Conservation (phyloP, 208 protist genomes). For the Naegleria gruberi region DNA sequence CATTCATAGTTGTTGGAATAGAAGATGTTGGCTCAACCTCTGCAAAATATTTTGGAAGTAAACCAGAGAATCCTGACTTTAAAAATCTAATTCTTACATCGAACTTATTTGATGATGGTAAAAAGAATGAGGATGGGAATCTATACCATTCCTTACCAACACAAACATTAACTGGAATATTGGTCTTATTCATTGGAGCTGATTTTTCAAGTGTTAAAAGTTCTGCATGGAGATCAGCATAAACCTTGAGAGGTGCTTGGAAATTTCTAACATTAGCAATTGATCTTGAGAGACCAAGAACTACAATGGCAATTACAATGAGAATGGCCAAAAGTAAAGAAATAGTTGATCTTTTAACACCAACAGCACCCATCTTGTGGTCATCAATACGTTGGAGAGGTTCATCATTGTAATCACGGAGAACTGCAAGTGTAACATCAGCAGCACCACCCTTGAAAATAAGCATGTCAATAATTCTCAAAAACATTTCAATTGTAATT, state of each 20-base stretch:
- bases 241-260: slow-evolving; percentile 55
- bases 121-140: slow-evolving; percentile 80
- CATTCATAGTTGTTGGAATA: slow-evolving; percentile 50
- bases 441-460: background rate
- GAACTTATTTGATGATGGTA: slow-evolving; percentile 39
- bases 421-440: background rate
- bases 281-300: slow-evolving; percentile 55
- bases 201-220: background rate
- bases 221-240: background rate
- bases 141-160: slow-evolving; percentile 85
- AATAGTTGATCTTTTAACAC: background rate
- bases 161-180: slow-evolving; percentile 57
- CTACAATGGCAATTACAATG: slow-evolving; percentile 48
- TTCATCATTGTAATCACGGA: background rate
- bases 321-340: slow-evolving; percentile 29
- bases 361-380: background rate
- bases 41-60: slow-evolving; percentile 47
- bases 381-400: background rate
- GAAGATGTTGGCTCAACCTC: slow-evolving; percentile 14
- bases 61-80: slow-evolving; percentile 41
- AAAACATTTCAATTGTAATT: slow-evolving; percentile 36
- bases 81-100: slow-evolving; percentile 35
- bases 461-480: background rate
- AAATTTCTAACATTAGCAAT: slow-evolving; percentile 61
- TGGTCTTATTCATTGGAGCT: background rate